Conservation (phyloP, 305 asterid species). For the Coffea humblotiana region DNA sequence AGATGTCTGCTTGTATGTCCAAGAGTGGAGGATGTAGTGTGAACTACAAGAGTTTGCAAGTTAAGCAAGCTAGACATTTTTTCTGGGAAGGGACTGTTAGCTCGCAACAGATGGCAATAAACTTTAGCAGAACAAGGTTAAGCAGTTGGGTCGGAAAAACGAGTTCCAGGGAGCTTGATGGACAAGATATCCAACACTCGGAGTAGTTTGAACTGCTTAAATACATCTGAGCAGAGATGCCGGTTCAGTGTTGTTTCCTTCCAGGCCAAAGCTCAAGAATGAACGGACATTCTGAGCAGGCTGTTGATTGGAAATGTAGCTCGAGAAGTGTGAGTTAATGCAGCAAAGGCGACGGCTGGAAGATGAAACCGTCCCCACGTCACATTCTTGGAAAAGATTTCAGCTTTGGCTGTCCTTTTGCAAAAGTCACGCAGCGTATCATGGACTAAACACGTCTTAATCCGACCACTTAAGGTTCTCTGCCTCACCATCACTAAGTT, state of each 20-base stretch:
- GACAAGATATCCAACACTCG: slow-evolving; percentile 28
- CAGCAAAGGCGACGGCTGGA: slow-evolving; percentile 21
- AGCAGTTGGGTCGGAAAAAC: slow-evolving; percentile 25
- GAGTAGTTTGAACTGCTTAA: slow-evolving; percentile 21
- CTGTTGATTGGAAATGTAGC: slow-evolving; percentile 16
- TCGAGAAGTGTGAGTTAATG: slow-evolving; percentile 20
- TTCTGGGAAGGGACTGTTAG: slow-evolving; percentile 13
- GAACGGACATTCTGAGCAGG: slow-evolving; percentile 26
- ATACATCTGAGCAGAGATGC: slow-evolving; percentile 13
- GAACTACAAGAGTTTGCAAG: slow-evolving; percentile 26
- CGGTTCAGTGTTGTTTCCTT: slow-evolving; percentile 14
- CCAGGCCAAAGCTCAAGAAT: slow-evolving; percentile 26
- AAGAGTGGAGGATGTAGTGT: slow-evolving; percentile 9
- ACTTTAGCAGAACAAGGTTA: slow-evolving; percentile 28
- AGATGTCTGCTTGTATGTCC: slow-evolving; percentile 23
- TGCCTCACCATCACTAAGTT: slow-evolving; percentile 6
- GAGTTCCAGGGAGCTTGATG: slow-evolving; percentile 3
- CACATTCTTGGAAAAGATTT: slow-evolving; percentile 19
- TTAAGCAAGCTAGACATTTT: slow-evolving; percentile 22
- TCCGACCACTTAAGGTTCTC: not conserved
- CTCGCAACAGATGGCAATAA: slow-evolving; percentile 25
- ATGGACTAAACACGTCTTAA: no score
- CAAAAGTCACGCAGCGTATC: no score
- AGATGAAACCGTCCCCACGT: not conserved
- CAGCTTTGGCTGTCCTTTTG: no score